Conservation (phyloP, 1,284 basidiomycete species). For the Cutaneotrichosporon curvatum region DNA sequence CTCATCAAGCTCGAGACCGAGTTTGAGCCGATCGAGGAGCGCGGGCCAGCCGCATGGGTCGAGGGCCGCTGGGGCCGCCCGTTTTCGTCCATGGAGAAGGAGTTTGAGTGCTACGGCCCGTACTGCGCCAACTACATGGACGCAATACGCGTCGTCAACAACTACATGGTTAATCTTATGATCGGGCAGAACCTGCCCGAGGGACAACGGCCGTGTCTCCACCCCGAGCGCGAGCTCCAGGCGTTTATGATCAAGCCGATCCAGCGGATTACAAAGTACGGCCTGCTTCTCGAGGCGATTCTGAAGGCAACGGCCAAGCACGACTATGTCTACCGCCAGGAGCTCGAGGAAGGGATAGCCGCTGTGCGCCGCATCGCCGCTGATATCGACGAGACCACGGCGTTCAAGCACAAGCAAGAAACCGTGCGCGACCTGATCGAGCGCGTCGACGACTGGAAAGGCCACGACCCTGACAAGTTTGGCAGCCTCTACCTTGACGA, state of each 20-base stretch:
- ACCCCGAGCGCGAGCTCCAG: constrained; percentile 63
- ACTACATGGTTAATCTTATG: constrained; percentile 72
- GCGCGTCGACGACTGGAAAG: constrained; percentile 98
- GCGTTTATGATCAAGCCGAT: constrained; percentile 71
- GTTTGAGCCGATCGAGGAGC: constrained; percentile 54
- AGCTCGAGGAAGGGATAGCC: constrained; percentile 73
- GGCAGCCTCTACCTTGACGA: constrained; percentile 90
- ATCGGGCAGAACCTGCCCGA: constrained; percentile 32
- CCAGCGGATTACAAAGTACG: constrained; percentile 71
- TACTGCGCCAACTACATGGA: constrained; percentile 95
- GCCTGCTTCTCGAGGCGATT: constrained; percentile 53
- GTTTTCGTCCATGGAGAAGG: constrained; percentile 71
- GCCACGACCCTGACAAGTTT: constrained; percentile 88
- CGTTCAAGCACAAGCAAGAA: constrained; percentile 58
- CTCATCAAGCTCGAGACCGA: constrained; percentile 87
- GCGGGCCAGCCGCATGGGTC: constrained; percentile 56
- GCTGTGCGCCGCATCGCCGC: constrained; percentile 90
- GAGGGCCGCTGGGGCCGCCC: constrained; percentile 83
- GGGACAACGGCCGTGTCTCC: constrained; percentile 32
- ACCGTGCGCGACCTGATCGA: constrained; percentile 82
- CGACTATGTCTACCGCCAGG: constrained; percentile 65
- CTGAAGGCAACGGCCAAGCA: constrained; percentile 38
- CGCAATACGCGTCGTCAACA: constrained; percentile 75
- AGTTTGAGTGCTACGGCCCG: constrained; percentile 90
- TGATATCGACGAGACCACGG: constrained; percentile 91